Percentiles rank a stretch among this genome's conserved stretches.
Conservation (phyloP, 2,329 filamentous ascomycete species). For the Fusarium sp. region DNA sequence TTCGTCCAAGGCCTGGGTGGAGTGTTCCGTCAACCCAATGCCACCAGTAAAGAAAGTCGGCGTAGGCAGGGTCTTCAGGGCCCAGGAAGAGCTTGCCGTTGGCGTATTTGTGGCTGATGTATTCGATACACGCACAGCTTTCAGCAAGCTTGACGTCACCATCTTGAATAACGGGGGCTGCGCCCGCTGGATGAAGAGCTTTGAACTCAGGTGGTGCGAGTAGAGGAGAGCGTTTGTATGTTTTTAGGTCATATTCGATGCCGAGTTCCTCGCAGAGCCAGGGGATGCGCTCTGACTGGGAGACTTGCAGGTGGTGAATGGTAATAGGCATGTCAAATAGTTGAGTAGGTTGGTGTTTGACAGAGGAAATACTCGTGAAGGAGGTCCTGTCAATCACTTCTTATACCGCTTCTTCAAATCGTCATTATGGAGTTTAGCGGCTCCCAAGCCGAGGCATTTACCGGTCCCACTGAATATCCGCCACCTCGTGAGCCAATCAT, state of each 20-base stretch:
- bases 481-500: background rate
- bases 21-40: conserved; percentile 67
- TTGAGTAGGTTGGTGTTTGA: background rate
- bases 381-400: background rate
- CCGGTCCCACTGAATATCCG: conserved; percentile 9
- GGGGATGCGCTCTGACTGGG: conserved; percentile 73
- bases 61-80: conserved; percentile 63
- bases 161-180: conserved; percentile 72
- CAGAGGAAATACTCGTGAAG: background rate
- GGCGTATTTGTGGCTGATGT: conserved; percentile 69
- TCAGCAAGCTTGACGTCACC: conserved; percentile 67
- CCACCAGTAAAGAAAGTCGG: conserved; percentile 75
- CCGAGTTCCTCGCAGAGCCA: conserved; percentile 75
- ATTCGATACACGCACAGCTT: conserved; percentile 71
- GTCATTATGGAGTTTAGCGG: conserved; percentile 17
- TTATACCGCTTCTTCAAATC: conserved; percentile 14
- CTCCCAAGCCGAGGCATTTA: conserved; percentile 26
- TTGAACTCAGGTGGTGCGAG: conserved; percentile 44
- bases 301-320: conserved; percentile 68
- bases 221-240: conserved; percentile 37
- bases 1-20: conserved; percentile 55
- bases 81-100: conserved; percentile 62
- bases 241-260: conserved; percentile 61
- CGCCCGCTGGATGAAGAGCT: conserved; percentile 61
- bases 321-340: conserved; percentile 49